Base-by-base conservation (phyloP, 2,329 filamentous ascomycete genomes). In the Colletotrichum magnum region DNA sequence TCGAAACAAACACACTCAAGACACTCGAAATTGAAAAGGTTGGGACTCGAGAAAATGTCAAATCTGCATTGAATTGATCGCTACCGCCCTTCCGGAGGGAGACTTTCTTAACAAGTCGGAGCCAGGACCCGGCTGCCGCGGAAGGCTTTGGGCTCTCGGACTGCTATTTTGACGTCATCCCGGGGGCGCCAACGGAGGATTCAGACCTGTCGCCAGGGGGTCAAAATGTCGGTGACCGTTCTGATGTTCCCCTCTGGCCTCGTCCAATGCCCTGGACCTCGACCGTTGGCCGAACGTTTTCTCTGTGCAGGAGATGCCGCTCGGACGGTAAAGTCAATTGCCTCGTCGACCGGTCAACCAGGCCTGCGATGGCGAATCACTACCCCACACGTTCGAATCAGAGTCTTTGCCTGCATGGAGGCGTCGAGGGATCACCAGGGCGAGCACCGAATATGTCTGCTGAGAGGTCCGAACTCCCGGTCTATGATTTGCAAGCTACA, bases 381-480 rank as follows among this genome's bases (percentile, higher is more conserved):
- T 10, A 36, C 32, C 32, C 32, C 32, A 36, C 32, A 36, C 10
- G 7, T 36, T 9, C 32, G 3, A 36, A 12, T 24, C 21, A 36
- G 9, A 36, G 32, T 10, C 21, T 7, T 4, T 21, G 47, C n/a
- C 47, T 43, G 21, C 16, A 16, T 18, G 45, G 45, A 5, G 13
- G 9, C 45, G 15, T 47, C 18, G 45, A n/a, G 16, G 5, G 16
- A 18, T n/a, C 21, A 21, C 21, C 10, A 16, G 18, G n/a, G 15
- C 53, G 36, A 56, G 18, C 28, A 2, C 28, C 5, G 4, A 21
- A n/a, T 21, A 26, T 5, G 15, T n/a, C 16, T 16, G 16, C 0
- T 24, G 47, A 41, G 59, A 53, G 52, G 47, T 65, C 32, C 67
- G 53, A 76, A 90, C 88, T 72, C 83, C 86, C 45, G 16, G 57